phyloP scores from a whole-genome alignment of 305 asterid species.

The Stenogyne calaminthoides region DNA sequence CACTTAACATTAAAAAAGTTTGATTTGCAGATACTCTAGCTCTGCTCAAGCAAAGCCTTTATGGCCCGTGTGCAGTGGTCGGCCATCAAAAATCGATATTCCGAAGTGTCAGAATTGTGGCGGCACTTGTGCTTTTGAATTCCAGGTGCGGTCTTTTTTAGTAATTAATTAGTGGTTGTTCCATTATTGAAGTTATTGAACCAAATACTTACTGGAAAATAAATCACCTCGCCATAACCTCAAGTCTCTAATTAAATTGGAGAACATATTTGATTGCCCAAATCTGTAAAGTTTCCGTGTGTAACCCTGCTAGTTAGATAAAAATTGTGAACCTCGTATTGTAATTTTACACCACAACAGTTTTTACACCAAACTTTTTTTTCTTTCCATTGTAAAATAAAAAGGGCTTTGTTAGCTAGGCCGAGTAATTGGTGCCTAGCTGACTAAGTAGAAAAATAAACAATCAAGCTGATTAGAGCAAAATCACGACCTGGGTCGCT shows the following conservation, averaged over 20 bases:
- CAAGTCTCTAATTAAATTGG: background rate
- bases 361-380: background rate
- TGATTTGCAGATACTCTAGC: conserved; percentile 64
- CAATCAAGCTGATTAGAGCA: background rate
- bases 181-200: background rate
- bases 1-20: conserved; percentile 20
- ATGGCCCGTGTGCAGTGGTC: conserved; percentile 85
- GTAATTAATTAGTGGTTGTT: background rate
- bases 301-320: background rate
- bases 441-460: background rate
- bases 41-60: conserved; percentile 71
- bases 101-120: conserved; percentile 77
- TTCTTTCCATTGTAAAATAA: background rate
- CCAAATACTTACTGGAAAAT: background rate
- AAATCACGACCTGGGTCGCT: background rate
- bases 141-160: conserved; percentile 61
- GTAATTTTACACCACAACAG: background rate
- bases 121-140: conserved; percentile 61
- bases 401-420: background rate
- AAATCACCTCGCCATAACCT: no score
- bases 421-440: background rate
- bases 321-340: background rate
- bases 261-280: background rate
- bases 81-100: conserved; percentile 65
- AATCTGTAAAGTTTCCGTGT: background rate